A percentile compares a stretch with the other conserved stretches of the same genome.
Conservation (phyloP, 371 early-diverging fungal genomes). For the Lichtheimia ornata region DNA sequence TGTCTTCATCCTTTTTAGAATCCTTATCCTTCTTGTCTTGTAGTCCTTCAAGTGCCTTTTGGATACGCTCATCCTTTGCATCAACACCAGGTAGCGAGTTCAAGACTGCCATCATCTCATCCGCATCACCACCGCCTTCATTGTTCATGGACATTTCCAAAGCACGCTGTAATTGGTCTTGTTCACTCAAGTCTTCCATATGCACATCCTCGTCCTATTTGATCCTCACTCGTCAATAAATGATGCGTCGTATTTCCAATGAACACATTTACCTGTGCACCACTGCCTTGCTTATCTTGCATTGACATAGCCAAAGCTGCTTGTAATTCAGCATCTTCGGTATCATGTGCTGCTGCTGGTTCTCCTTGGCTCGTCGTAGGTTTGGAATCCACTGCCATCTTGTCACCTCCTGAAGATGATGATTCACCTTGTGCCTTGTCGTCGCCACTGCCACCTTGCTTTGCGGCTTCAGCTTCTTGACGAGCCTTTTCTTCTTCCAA, state of each 20-base stretch:
- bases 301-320: slow-evolving; percentile 71
- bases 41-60: slow-evolving; percentile 65
- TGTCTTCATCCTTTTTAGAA: slow-evolving; percentile 46
- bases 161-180: slow-evolving; percentile 87
- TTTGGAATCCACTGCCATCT: slow-evolving; percentile 51
- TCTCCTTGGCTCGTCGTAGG: slow-evolving; percentile 34
- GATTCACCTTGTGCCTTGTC: slow-evolving; percentile 31
- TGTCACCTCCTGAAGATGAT: slow-evolving; percentile 34
- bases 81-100: slow-evolving; percentile 87
- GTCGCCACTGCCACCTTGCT: slow-evolving; percentile 20
- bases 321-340: slow-evolving; percentile 42
- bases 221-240: background rate
- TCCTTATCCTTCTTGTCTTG: slow-evolving; percentile 49
- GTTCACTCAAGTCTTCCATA: slow-evolving; percentile 83
- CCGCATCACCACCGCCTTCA: slow-evolving; percentile 35
- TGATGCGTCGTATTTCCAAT: background rate
- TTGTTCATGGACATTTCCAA: slow-evolving; percentile 86
- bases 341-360: slow-evolving; percentile 29
- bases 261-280: slow-evolving; percentile 6
- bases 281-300: slow-evolving; percentile 31
- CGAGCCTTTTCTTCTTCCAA: slow-evolving; percentile 95
- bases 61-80: slow-evolving; percentile 85
- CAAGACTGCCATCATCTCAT: slow-evolving; percentile 69
- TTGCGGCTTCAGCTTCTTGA: slow-evolving; percentile 74
- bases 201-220: slow-evolving; percentile 55